A percentile compares a stretch with the other conserved stretches of the same genome.
Evolutionary conservation across 306 rosid species (phyloP).

Genomic region (Arachis hypogaea): DNA sequence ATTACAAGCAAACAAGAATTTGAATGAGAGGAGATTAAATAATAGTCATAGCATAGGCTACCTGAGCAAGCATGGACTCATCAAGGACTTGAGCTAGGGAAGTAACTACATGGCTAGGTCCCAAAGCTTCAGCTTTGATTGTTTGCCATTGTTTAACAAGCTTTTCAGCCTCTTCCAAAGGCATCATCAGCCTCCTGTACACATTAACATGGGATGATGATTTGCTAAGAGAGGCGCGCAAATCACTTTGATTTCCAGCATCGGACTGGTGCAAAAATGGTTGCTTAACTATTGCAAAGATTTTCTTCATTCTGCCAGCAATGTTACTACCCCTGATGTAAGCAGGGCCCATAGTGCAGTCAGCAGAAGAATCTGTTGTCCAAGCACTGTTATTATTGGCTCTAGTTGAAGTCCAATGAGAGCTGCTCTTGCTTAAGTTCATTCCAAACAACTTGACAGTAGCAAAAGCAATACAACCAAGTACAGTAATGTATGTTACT

Average conservation of each 20-base stretch:
- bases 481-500: constrained; percentile 52
- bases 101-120: constrained; percentile 75
- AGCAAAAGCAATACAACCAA: constrained; percentile 79
- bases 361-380: constrained; percentile 56
- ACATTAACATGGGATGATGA: constrained; percentile 48
- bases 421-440: constrained; percentile 50
- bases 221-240: constrained; percentile 41
- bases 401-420: constrained; percentile 49
- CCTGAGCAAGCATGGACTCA: constrained; percentile 95
- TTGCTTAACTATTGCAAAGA: constrained; percentile 52
- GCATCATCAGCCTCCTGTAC: constrained; percentile 63
- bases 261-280: constrained; percentile 49
- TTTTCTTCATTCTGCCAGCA: constrained; percentile 54
- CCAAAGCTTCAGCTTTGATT: constrained; percentile 91
- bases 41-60: constrained; percentile 43
- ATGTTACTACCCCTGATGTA: constrained; percentile 53
- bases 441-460: constrained; percentile 61
- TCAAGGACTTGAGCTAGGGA: constrained; percentile 78
- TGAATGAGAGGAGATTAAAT: constrained; percentile 4
- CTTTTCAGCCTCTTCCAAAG: constrained; percentile 85
- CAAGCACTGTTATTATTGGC: constrained; percentile 48
- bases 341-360: constrained; percentile 56
- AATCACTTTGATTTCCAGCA: constrained; percentile 45
- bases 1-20: constrained; percentile 26
- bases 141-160: constrained; percentile 94